Conservation (phyloP, 768 basidiomycete species). For the Aureoboletus auriporus region DNA sequence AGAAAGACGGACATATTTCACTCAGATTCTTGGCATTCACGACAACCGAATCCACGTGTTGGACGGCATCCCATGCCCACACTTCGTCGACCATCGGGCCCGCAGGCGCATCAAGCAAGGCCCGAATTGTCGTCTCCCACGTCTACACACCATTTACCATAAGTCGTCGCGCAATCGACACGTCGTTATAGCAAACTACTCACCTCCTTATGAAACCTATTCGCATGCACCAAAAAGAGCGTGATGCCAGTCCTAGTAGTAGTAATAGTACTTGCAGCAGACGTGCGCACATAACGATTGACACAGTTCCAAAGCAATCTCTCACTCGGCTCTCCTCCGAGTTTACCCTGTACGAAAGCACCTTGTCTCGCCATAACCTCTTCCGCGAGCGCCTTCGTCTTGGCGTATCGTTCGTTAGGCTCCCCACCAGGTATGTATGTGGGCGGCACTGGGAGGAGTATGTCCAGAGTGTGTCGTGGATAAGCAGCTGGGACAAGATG, state of each 20-base stretch:
- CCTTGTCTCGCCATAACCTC: slow-evolving; percentile 16
- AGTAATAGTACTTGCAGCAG: neutral
- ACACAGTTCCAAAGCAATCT: slow-evolving; percentile 62
- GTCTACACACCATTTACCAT: slow-evolving; percentile 41
- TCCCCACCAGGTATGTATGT: neutral
- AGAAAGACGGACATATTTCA: slow-evolving; percentile 48
- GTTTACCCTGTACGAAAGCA: slow-evolving; percentile 9
- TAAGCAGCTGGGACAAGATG: slow-evolving; percentile 21
- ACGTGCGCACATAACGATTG: slow-evolving; percentile 56
- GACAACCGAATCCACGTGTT: slow-evolving; percentile 77
- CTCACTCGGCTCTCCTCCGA: slow-evolving; percentile 16
- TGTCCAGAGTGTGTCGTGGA: slow-evolving; percentile 12
- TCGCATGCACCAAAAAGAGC: slow-evolving; percentile 76
- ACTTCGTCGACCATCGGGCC: slow-evolving; percentile 56
- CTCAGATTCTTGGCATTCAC: slow-evolving; percentile 33
- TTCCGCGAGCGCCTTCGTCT: slow-evolving; percentile 10
- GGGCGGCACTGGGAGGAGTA: slow-evolving; percentile 22
- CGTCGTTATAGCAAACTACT: slow-evolving; percentile 10
- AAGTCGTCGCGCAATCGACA: neutral
- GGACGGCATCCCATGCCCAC: slow-evolving; percentile 80
- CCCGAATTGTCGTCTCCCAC: too few relatives aligned
- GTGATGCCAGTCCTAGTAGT: slow-evolving; percentile 44
- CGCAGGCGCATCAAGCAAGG: slow-evolving; percentile 12
- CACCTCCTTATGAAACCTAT: slow-evolving; percentile 86
- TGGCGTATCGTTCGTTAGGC: slow-evolving; percentile 8